Evolutionary conservation across 768 basidiomycete genomes (phyloP).

Genomic region (Lanmaoa pseudosensibilis): DNA sequence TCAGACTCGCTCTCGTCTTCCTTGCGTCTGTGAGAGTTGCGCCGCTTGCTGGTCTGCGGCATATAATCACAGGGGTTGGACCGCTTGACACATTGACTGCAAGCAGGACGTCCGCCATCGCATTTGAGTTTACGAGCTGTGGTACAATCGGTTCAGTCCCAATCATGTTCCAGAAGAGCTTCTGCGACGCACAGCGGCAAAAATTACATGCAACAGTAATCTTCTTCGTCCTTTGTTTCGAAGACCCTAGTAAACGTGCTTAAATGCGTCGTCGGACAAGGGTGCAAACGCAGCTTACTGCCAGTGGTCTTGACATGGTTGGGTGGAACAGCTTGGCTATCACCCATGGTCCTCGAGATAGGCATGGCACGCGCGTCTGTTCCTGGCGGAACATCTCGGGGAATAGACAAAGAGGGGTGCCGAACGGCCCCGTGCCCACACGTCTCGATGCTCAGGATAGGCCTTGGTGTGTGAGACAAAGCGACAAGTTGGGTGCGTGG

Average conservation of each 20-base stretch:
- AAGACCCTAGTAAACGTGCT: conserved; percentile 44
- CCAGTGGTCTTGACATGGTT: conserved; percentile 35
- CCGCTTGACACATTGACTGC: conserved; percentile 78
- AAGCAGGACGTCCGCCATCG: conserved; percentile 82
- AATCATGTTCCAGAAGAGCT: conserved; percentile 10
- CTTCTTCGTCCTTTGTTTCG: conserved; percentile 75
- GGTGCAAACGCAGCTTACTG: conserved; percentile 35
- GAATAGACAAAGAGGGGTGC: conserved; percentile 44
- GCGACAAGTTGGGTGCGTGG: conserved; percentile 30
- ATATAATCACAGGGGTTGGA: conserved; percentile 79
- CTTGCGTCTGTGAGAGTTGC: conserved; percentile 61
- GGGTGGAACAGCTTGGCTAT: conserved; percentile 29
- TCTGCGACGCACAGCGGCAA: conserved; percentile 70
- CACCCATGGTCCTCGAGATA: conserved; percentile 40
- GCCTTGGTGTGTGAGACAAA: conserved; percentile 45
- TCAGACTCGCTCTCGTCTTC: conserved; percentile 61
- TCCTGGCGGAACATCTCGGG: conserved; percentile 49
- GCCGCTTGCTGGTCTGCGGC: conserved; percentile 69
- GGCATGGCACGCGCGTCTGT: conserved; percentile 46
- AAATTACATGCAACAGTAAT: conserved; percentile 91
- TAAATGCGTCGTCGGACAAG: conserved; percentile 13
- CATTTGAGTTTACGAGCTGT: conserved; percentile 86
- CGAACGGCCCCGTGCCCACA: conserved; percentile 45
- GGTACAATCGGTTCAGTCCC: conserved; percentile 22
- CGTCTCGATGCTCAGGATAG: conserved; percentile 64